Evolutionary conservation across 805 yeast genomes (phyloP), one percentile per base, ranked within the genome.

Genomic region (Starmerella apis): DNA sequence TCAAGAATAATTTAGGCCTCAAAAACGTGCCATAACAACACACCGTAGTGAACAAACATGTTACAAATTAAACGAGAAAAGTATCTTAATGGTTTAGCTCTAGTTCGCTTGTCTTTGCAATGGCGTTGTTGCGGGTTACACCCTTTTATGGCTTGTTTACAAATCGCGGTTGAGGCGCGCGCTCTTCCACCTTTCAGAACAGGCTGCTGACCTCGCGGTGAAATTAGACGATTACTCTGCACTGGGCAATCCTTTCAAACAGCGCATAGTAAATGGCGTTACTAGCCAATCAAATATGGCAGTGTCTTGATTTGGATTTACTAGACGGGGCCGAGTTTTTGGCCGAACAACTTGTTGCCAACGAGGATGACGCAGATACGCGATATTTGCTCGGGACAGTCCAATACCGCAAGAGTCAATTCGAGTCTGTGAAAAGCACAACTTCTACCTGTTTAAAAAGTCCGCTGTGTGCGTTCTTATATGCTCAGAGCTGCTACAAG

Each of bases 321-420:
- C 68, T 76, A 41, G 67, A 71, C 13, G 83, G 88, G 24, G 96
- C 97, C 1, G 87, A 81, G 61, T 86, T 92, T 66, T 80, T 90
- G 4, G 78, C 87, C 16, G 97, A 92, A 63, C 71, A 94, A 56
- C 69, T 86, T 20, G 66, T 83, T 30, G 86, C 95, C 1, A 75
- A 77, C 46, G 73, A 73, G 43, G 70, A 71, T 33, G 74, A 77
- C 54, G 63, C 74, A 5, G 85, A 81, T 48, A 75, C 88, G 9
- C 62, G 76, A 3, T 83, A 86, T 63, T 68, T 87, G 35, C 80
- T 83, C 61, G 86, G 84, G 14, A 67, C 83, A 33, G 79, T 83
- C 1, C 70, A 83, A 48, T 79, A 67, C 59, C 77, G 80, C 50
- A 76, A 73, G 53, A 70, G 71, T 14, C 75, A 80, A 57, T 78